phyloP scores from a whole-genome alignment of 1,284 basidiomycete genomes.

The Taiwanofungus camphoratus region DNA sequence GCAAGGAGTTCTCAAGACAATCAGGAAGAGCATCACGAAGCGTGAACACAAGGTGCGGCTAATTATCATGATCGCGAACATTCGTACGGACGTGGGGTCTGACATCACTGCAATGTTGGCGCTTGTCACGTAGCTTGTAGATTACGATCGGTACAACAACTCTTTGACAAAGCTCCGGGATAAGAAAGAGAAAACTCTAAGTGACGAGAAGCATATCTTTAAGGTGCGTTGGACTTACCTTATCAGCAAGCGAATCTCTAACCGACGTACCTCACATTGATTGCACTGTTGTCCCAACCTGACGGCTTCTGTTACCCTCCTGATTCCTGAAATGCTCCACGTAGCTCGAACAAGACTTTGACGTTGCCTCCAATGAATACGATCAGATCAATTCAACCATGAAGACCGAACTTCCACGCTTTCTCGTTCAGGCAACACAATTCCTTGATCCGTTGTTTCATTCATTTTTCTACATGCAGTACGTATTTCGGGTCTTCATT shows the following conservation, averaged over 20 bases:
- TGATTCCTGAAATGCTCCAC: constrained; percentile 1
- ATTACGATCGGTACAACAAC: constrained; percentile 97
- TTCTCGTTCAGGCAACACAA: constrained; percentile 81
- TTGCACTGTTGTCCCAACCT: no score
- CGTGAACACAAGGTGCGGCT: constrained; percentile 85
- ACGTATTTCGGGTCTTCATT: constrained; percentile 33
- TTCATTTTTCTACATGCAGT: constrained; percentile 99
- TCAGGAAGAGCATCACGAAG: constrained; percentile 93
- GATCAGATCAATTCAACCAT: constrained; percentile 93
- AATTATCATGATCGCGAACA: neutral
- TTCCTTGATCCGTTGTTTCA: constrained; percentile 98
- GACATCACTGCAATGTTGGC: no score
- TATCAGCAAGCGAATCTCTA: no score
- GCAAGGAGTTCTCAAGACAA: constrained; percentile 79
- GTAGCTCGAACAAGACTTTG: constrained; percentile 98
- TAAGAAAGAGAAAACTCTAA: constrained; percentile 94
- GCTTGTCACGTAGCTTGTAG: constrained; percentile 55
- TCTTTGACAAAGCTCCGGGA: constrained; percentile 91
- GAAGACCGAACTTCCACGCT: constrained; percentile 90
- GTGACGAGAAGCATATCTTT: constrained; percentile 93
- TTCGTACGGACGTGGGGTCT: no score
- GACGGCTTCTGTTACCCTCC: no score
- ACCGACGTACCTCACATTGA: no score
- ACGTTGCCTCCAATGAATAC: constrained; percentile 91
- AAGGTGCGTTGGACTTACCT: constrained; percentile 68